Base-by-base conservation (phyloP, 2,329 filamentous ascomycete genomes). In the Talaromyces sp. region DNA sequence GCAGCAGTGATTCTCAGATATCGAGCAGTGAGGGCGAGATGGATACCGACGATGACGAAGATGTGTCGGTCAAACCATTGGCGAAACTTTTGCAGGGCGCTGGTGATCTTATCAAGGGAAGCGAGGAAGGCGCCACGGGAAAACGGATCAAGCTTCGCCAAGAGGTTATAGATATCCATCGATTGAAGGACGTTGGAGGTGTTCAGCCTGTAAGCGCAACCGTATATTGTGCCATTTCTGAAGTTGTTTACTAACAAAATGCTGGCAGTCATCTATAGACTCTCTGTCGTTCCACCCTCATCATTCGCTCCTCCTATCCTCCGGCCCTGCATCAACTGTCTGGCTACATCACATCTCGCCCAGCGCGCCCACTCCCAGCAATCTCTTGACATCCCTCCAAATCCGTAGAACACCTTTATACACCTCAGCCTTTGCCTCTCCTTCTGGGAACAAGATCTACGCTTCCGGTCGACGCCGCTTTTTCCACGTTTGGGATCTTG, bases 401-500 rank as follows among this genome's bases (percentile, higher is more conserved):
- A 86, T 96, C 73, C 89, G 89, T 73, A 86, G 87, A 68, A 94
- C 93, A 0, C 91, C 93, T n/a, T 84, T 99, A 62, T 87, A 90
- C 65, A 92, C 90, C 11, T 92, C 93, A 7, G 86, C 90, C 43
- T 98, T 99, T 77, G 82, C 93, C 65, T 86, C 84, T 31, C 87
- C 90, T 4, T 80, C 81, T 16, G 92, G 91, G 68, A 88, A 90
- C 68, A 90, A 90, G 71, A 90, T 99, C 69, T 91, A 97, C 77
- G 91, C 97, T 66, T 90, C 93, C 19, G 93, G 93, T 43, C 89
- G 94, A 41, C 87, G 95, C 59, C 88, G 88, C 68, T 98, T 93
- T 81, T 97, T 98, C 78, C 95, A 98, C 79, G 88, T 90, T 69
- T 99, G 95, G 95, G 89, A 98, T 72, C 84, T 99, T 27, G 83